Evolutionary conservation across 257 asterid genomes (phyloP), one percentile per base, ranked within the genome.

Genomic region (Plantago ovata): DNA sequence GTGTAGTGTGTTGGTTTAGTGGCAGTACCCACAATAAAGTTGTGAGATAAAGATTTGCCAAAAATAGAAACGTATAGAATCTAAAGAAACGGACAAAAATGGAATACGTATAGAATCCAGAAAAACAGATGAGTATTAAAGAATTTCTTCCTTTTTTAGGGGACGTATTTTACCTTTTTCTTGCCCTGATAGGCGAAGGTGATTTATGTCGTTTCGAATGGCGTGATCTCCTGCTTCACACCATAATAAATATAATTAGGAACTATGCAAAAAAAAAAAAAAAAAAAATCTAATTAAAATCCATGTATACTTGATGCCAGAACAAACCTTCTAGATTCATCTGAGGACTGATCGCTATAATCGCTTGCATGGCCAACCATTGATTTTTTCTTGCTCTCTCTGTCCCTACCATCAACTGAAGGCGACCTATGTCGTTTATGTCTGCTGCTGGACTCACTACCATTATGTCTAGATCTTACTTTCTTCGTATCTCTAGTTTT

Each of bases 131-230:
- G 49, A 58, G 45, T 40, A 60, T 51, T 9, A n/a, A 32, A 52
- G 53, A 21, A 50, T 62, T 2, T 24, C 50, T 14, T 11, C 5
- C 47, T 58, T 51, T 7, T 48, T 67, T 9, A 38, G 66, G 49
- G 62, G 53, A 13, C 2, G 51, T n/a, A 24, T 24, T 24, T 24
- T 86, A 89, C 97, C 98, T 86, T 81, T 85, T 93, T 67, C 79
- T 84, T 57, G 85, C 50, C 79, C 94, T 82, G 62, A 68, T 66
- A 58, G 97, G 83, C 23, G 94, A 92, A 49, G 96, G 94, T 50
- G 99, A 86, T 73, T 60, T 81, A 38, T 53, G 84, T 63, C 96
- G 79, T 77, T 56, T 82, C n/a, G 83, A 68, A 44, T 68, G 86
- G 58, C 57, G 82, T 60, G 77, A 70, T 78, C 76, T 93, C 82